Evolutionary conservation across 805 yeast genomes (phyloP), one percentile per base, ranked within the genome.

Genomic region (Ogataea pini): DNA sequence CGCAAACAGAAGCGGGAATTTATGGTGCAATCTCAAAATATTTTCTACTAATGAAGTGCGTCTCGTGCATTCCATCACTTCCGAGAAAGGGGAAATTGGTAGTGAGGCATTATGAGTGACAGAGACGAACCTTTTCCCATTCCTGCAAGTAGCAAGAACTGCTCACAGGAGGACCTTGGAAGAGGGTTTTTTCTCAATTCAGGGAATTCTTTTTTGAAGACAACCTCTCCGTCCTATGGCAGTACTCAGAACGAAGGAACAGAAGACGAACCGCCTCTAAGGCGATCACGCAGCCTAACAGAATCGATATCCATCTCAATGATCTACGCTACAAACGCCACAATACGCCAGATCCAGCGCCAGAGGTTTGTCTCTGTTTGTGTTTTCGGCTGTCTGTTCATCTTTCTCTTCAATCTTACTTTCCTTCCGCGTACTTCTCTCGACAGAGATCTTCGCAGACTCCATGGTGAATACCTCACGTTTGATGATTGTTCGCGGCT

Each of bases 371-470:
- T 76, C 63, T 69, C 75, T 55, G 72, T 75, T 51, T 68, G 75
- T 40, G 61, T 71, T 0, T 60, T 80, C 18, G 86, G 88, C 1
- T 50, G 81, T 2, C 45, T 74, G 2, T 79, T 82, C 40, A 66
- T 82, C 29, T 59, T 80, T 13, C 71, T 78, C 2, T 81, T 86
- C 61, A 79, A 86, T 34, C 70, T 88, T 42, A 79, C 85, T 0
- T 90, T 90, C 62, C 71, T 89, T 13, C 97, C 96, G 1, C 67
- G 96, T 48, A 88, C 97, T 1, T 87, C 96, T 2, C 70, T 89
- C 16, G 80, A 86, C 42, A 71, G 96, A 54, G 97, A 91, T 65
- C 80, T 86, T 58, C 76, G 92, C 57, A 70, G 96, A 42, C 64
- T 88, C 54, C 88, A 89, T 65, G 82, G 84, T 27, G 75, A 82